phyloP scores from a whole-genome alignment of 192 early-diverging fungal species.

The Dispira parvispora region DNA sequence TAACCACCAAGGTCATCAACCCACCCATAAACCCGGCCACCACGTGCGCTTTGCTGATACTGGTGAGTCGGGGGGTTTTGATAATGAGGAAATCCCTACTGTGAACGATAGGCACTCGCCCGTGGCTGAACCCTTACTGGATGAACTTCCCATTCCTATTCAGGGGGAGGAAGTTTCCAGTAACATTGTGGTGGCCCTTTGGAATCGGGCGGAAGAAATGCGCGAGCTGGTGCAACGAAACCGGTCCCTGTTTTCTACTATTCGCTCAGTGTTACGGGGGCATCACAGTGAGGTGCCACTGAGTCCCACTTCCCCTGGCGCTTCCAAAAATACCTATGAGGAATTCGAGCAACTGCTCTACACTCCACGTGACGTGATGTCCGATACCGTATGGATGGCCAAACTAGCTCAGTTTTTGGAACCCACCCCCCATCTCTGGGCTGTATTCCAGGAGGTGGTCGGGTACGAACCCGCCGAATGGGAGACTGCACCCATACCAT shows the following conservation, averaged over 20 bases:
- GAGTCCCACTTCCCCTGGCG: not conserved
- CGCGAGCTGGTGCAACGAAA: constrained; percentile 6
- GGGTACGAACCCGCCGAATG: constrained; percentile 8
- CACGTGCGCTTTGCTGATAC: not conserved
- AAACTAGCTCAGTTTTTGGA: not conserved
- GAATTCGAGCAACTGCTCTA: not conserved
- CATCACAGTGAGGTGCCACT: not conserved
- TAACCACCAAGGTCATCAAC: not conserved
- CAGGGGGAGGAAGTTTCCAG: not conserved
- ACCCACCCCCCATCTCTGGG: not conserved
- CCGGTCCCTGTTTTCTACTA: not conserved
- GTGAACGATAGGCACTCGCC: not conserved
- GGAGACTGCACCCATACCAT: not conserved
- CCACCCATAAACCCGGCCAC: not conserved
- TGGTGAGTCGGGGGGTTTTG: not conserved
- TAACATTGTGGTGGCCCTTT: constrained; percentile 9
- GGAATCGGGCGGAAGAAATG: constrained; percentile 6
- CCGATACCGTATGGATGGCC: constrained; percentile 7
- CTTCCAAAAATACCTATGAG: not conserved
- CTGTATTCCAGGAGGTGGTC: constrained; percentile 5
- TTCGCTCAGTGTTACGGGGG: constrained; percentile 3
- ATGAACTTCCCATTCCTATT: not conserved
- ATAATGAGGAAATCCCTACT: too few relatives aligned
- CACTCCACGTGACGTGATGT: not conserved
- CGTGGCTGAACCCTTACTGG: not conserved